Base-by-base conservation (phyloP, 2,329 filamentous ascomycete genomes). In the Microdochium paspali region DNA sequence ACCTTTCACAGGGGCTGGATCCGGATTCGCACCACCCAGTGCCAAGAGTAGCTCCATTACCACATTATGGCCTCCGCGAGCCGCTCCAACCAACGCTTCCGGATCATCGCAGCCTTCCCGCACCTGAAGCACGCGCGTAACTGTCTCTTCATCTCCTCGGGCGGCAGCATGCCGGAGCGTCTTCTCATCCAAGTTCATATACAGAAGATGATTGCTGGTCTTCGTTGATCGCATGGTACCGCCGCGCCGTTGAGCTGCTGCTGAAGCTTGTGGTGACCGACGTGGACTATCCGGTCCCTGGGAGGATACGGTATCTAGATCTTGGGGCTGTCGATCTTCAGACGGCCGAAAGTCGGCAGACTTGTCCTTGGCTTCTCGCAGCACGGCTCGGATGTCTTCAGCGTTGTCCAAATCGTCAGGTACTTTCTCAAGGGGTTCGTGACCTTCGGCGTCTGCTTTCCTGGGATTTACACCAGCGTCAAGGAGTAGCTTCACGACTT, bases 401-500 rank as follows among this genome's bases (percentile, higher is more conserved):
- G 81, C 83, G 51, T 93, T 84, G 3, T 94, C 87, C 9, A 80
- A 71, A 39, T 90, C 84, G 9, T 83, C 77, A 26, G 80, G 80
- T 10, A 96, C 79, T 48, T 93, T 78, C 55, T 96, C 90, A 26
- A 95, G 78, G 1, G 93, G 91, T 58, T 95, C 89, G 60, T 95
- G 85, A 4, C 93, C 93, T 57, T 90, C 85, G n/a, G 88, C 83
- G 61, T 97, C 96, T 44, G 90, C 84, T 55, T 90, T 87, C 45
- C 90, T 83, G 44, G 93, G 93, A 60, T 98, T 94, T 12, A 95
- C 91, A 10, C 90, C 91, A 48, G 90, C 85, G 47, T 85, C 80
- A 2, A 98, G 73, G 28, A 98, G 71, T 10, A 95, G 72, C 58
- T 82, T 87, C 39, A 98, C 87, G 3, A 97, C 91, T 18, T 86